These are phyloP conservation scores for Lactarius pseudohatsudake DNA, from an alignment of 768 basidiomycete species.

Conservation along the genomic window DNA sequence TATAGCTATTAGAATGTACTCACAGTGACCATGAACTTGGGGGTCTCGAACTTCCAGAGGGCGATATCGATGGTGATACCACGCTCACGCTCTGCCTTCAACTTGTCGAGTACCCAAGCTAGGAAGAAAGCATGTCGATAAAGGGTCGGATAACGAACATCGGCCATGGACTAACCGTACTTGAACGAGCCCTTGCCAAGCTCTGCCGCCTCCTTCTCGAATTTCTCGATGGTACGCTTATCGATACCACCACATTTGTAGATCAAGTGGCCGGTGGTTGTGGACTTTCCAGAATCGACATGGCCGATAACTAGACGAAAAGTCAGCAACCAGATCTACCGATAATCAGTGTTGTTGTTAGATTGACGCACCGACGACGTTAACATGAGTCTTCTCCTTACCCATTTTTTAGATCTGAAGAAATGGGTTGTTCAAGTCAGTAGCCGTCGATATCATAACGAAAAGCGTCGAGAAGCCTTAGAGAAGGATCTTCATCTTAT, in stretches of 20 bases:
- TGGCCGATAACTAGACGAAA: conserved; percentile 83
- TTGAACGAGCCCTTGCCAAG: conserved; percentile 99
- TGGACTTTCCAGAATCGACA: conserved; percentile 99
- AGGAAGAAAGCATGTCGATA: conserved; percentile 34
- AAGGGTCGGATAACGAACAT: conserved; percentile 12
- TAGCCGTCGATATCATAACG: conserved; percentile 1
- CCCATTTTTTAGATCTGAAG: conserved; percentile 76
- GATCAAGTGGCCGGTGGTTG: conserved; percentile 99
- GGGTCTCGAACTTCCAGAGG: conserved; percentile 99
- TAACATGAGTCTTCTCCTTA: conserved; percentile 96
- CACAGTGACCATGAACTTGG: conserved; percentile 91
- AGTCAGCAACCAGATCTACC: conserved; percentile 33
- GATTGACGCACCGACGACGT: conserved; percentile 83
- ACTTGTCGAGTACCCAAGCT: conserved; percentile 99
- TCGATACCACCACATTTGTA: conserved; percentile 99
- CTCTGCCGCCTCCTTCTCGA: conserved; percentile 99
- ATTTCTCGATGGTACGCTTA: conserved; percentile 99
- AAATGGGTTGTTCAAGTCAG: conserved; percentile 19
- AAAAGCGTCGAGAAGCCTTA: neutral
- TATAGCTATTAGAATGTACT: conserved; percentile 35
- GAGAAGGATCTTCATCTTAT: conserved; percentile 26
- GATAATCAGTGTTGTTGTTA: conserved; percentile 27
- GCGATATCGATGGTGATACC: conserved; percentile 99
- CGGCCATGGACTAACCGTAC: conserved; percentile 64
- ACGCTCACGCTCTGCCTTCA: conserved; percentile 99